Evolutionary conservation across 73 alveolate species (phyloP), one percentile per base, ranked within the genome.

Genomic region (Tetrahymena malaccensis): DNA sequence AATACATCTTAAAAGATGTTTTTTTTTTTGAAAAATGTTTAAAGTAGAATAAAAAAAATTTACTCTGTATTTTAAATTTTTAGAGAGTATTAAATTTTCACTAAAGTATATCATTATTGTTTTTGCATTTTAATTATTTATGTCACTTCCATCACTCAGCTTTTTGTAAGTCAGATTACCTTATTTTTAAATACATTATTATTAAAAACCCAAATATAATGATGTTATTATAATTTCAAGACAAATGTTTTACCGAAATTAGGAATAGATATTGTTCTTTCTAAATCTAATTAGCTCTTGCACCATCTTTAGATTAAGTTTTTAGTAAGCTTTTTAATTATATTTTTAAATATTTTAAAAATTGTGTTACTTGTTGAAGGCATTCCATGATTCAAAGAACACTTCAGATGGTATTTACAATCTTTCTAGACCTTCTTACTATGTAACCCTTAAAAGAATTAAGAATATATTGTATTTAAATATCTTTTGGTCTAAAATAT

Each of bases 201-300:
- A 85, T 85, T 85, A 94, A 95, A 34, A 43, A 94, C 58, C 33
- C 95, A 89, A 93, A 93, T 0, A 85, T 34, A 34, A 70, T 89
- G 43, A 85, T n/a, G n/a, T n/a, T n/a, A n/a, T 94, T 94, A 40
- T 38, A 16, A 22, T 56, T 35, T 21, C 22, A 40, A 19, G 43
- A 27, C 25, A 31, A 22, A n/a, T 10, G 0, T 4, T 33, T 94
- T 94, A 94, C 96, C 96, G 31, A 95, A 93, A 56, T 95, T 44
- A 31, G 97, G 97, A 21, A 95, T 89, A 19, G 93, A 85, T 16
- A 95, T 95, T n/a, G 95, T 95, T 43, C 97, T 43, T 43, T 95
- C 97, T 9, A 95, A 93, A 93, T 95, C 97, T 22, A 95, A 85
- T 55, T 95, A 85, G 43, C 84, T 85, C 93, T 95, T 95, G 55